Percentiles rank a stretch among this genome's conserved stretches.
Evolutionary conservation across 768 basidiomycete genomes (phyloP).

Genomic region (Vishniacozyma victoriae): DNA sequence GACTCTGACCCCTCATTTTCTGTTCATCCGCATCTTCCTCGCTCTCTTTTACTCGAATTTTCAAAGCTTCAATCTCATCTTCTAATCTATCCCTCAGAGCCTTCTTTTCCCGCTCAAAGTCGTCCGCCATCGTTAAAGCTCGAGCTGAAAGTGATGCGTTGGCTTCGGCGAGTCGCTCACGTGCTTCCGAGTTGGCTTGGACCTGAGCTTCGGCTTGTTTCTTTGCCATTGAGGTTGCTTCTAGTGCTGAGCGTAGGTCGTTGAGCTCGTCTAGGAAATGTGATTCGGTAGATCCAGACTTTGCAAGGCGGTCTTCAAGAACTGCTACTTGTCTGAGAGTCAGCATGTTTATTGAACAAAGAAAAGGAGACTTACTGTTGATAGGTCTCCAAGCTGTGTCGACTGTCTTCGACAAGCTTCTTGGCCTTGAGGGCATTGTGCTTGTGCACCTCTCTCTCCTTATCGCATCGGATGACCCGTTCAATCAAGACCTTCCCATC

Average conservation of each 20-base stretch:
- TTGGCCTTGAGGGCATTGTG: slow-evolving; percentile 87
- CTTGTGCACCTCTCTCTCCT: slow-evolving; percentile 84
- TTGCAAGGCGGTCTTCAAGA: slow-evolving; percentile 39
- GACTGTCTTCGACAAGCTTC: slow-evolving; percentile 79
- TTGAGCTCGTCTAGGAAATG: slow-evolving; percentile 42
- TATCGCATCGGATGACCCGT: slow-evolving; percentile 73
- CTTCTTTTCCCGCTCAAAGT: slow-evolving; percentile 52
- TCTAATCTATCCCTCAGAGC: slow-evolving; percentile 55
- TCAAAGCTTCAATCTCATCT: slow-evolving; percentile 54
- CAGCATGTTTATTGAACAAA: neutral
- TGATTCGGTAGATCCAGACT: slow-evolving; percentile 32
- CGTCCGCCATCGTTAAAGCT: slow-evolving; percentile 64
- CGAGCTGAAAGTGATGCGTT: slow-evolving; percentile 71
- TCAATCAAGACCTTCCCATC: slow-evolving; percentile 82
- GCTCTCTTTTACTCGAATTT: slow-evolving; percentile 59
- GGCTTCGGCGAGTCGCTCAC: slow-evolving; percentile 66
- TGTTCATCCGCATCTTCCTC: slow-evolving; percentile 57
- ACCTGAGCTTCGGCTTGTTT: slow-evolving; percentile 47
- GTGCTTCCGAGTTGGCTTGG: slow-evolving; percentile 67
- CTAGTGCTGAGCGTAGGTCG: slow-evolving; percentile 33
- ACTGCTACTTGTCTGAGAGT: slow-evolving; percentile 41
- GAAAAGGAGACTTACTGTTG: slow-evolving; percentile 65
- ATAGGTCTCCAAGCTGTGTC: slow-evolving; percentile 73
- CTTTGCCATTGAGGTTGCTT: slow-evolving; percentile 24
- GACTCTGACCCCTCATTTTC: slow-evolving; percentile 69